Evolutionary conservation across 2,329 filamentous ascomycete species (phyloP).

Genomic region (Sarocladium brachiariae): DNA sequence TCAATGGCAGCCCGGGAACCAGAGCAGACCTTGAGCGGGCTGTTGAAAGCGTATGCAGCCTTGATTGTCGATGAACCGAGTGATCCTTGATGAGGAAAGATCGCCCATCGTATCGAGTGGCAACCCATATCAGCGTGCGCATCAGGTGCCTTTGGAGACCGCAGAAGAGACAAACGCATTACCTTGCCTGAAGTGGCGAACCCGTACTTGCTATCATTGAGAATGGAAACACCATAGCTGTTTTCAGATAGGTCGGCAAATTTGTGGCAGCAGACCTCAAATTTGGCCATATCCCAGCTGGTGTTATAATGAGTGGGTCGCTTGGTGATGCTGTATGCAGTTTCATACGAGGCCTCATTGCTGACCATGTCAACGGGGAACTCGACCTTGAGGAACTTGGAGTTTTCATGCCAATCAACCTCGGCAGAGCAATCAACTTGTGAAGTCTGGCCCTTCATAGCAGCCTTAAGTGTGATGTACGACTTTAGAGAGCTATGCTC

Average conservation of each 20-base stretch:
- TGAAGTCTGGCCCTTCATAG: constrained; percentile 50
- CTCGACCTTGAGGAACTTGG: constrained; percentile 98
- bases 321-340: constrained; percentile 81
- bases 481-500: constrained; percentile 80
- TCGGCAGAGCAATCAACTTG: constrained; percentile 74
- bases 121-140: constrained; percentile 89
- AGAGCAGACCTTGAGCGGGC: constrained; percentile 50
- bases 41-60: constrained; percentile 87
- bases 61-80: constrained; percentile 69
- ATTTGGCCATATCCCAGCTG: constrained; percentile 94
- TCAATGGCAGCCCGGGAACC: constrained; percentile 21
- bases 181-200: constrained; percentile 84
- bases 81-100: constrained; percentile 73
- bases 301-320: constrained; percentile 98
- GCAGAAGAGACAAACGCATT: constrained; percentile 82
- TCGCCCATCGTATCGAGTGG: constrained; percentile 83
- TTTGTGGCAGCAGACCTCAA: constrained; percentile 93
- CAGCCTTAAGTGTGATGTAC: constrained; percentile 71
- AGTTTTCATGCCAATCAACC: constrained; percentile 95
- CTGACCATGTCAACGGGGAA: constrained; percentile 90
- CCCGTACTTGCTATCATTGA: constrained; percentile 95
- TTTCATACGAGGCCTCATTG: constrained; percentile 91
- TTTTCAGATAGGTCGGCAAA: constrained; percentile 87
- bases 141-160: constrained; percentile 87
- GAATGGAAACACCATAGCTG: constrained; percentile 82